These are phyloP conservation scores for Globisporangium barbulae DNA, from an alignment of 352 stramenopile genomes.

Conservation along the genomic window DNA sequence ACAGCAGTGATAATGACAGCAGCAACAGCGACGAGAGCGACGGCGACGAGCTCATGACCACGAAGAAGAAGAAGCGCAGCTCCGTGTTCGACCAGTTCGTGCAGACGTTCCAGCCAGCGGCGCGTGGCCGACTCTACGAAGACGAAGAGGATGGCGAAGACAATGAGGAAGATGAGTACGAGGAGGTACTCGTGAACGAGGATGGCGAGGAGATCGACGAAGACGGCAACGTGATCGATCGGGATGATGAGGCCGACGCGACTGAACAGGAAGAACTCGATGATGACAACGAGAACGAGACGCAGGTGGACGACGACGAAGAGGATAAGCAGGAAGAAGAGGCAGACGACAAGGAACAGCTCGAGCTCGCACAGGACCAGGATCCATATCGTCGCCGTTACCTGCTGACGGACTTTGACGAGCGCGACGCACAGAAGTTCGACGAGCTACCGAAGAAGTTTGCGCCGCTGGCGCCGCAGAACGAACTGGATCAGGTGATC, in stretches of 20 bases:
- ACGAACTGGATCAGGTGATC: conserved; percentile 16
- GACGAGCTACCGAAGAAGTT: conserved; percentile 39
- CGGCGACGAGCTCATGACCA: conserved; percentile 19
- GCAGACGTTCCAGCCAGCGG: conserved; percentile 45
- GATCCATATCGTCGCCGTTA: conserved; percentile 69
- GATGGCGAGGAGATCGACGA: conserved; percentile 43
- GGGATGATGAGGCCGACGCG: conserved; percentile 13
- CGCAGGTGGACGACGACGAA: conserved; percentile 24
- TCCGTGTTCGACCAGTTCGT: conserved; percentile 79
- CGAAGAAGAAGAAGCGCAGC: conserved; percentile 18
- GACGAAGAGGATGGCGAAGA: conserved; percentile 39
- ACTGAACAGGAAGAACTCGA: conserved; percentile 17
- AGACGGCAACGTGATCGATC: conserved; percentile 27
- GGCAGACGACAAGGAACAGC: conserved; percentile 26
- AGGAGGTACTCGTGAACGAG: conserved; percentile 43
- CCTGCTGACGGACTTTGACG: conserved; percentile 44
- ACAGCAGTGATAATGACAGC: conserved; percentile 7
- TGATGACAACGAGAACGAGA: conserved; percentile 15
- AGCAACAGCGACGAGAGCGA: conserved; percentile 11
- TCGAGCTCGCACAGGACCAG: conserved; percentile 21
- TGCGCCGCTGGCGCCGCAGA: conserved; percentile 20
- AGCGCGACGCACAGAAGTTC: conserved; percentile 41
- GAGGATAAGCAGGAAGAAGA: conserved; percentile 17
- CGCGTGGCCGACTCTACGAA: conserved; percentile 11
- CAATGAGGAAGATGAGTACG: conserved; percentile 27